A percentile compares a stretch with the other conserved stretches of the same genome.
phyloP scores from a whole-genome alignment of 192 early-diverging fungal genomes.

The Obelidium mucronatum region DNA sequence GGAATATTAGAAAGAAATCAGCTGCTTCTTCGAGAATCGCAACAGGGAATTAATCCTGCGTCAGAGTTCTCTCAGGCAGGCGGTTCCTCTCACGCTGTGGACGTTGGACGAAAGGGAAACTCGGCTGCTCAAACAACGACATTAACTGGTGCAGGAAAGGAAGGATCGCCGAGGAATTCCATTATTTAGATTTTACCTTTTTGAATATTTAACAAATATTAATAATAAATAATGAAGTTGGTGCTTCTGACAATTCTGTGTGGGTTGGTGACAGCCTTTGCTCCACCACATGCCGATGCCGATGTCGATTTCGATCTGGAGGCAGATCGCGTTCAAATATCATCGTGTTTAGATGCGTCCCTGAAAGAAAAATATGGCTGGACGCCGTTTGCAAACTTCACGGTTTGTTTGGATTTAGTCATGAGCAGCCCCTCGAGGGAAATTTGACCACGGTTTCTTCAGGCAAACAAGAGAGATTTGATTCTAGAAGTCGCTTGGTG shows the following conservation, averaged over 20 bases:
- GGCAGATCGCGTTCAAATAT: not conserved
- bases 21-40: not conserved
- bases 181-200: too few relatives aligned
- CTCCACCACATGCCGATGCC: too few relatives aligned
- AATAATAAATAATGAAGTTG: too few relatives aligned
- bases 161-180: too few relatives aligned
- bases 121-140: too few relatives aligned
- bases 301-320: not conserved
- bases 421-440: not conserved
- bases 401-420: not conserved
- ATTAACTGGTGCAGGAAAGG: too few relatives aligned
- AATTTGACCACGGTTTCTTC: not conserved
- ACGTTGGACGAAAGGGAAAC: too few relatives aligned
- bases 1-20: not conserved
- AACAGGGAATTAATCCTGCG: not conserved
- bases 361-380: not conserved
- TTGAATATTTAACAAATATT: too few relatives aligned
- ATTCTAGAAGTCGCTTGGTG: slow-evolving; percentile 16
- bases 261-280: too few relatives aligned
- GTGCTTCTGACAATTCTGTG: too few relatives aligned
- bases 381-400: not conserved
- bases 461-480: not conserved
- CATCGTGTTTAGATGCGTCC: not conserved
- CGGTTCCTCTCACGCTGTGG: too few relatives aligned
- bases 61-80: not conserved